A percentile compares a stretch with the other conserved stretches of the same genome.
Conservation (phyloP, 805 yeast species). For the Barnettozyma wickerhamii region DNA sequence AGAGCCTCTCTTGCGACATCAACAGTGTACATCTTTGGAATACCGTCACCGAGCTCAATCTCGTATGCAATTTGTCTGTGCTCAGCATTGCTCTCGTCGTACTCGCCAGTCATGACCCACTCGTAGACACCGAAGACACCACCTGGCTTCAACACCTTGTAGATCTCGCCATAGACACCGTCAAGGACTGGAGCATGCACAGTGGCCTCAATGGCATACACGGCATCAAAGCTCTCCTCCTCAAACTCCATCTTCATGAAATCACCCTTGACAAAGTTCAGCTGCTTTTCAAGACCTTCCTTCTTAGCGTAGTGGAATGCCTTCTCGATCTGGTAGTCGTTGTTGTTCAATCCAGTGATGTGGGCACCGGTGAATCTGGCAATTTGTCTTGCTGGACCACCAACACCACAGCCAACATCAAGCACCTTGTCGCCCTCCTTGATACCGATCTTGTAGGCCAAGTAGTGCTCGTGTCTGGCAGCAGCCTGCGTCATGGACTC, state of each 20-base stretch:
- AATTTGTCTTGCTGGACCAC: constrained; percentile 98
- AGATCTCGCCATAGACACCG: constrained; percentile 93
- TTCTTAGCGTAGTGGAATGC: constrained; percentile 76
- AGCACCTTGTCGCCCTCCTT: constrained; percentile 78
- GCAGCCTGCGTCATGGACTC: constrained; percentile 92
- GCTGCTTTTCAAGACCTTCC: constrained; percentile 62
- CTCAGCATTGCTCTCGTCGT: constrained; percentile 80
- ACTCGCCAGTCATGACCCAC: constrained; percentile 97
- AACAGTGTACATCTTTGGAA: constrained; percentile 90
- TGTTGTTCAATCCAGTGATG: constrained; percentile 90
- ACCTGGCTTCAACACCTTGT: constrained; percentile 94
- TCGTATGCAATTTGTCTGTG: constrained; percentile 96
- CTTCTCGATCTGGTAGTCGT: constrained; percentile 93
- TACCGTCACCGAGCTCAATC: constrained; percentile 98
- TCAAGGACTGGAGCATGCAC: constrained; percentile 96
- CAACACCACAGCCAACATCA: constrained; percentile 99
- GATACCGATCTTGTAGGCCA: constrained; percentile 83
- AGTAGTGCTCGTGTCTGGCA: constrained; percentile 95
- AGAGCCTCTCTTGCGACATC: constrained; percentile 87
- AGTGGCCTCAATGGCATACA: constrained; percentile 97
- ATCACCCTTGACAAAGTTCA: constrained; percentile 91
- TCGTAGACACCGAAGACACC: constrained; percentile 97
- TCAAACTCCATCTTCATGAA: constrained; percentile 99
- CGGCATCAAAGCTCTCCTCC: constrained; percentile 88
- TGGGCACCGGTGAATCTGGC: constrained; percentile 83